These are phyloP conservation scores for Spergularia azorica DNA, from an alignment of 179 eudicot species.

Conservation along the genomic window DNA sequence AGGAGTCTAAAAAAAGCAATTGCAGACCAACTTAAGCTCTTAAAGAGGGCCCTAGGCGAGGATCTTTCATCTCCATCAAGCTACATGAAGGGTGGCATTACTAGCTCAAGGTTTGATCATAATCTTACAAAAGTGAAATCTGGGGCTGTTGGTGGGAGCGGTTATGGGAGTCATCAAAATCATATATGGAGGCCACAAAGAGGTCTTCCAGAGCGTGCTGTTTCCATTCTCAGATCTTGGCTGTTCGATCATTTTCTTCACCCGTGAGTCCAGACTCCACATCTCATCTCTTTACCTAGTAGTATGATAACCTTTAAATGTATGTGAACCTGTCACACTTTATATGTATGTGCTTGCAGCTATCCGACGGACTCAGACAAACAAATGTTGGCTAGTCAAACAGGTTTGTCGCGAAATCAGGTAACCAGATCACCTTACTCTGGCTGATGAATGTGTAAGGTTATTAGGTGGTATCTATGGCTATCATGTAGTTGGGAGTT, in stretches of 20 bases:
- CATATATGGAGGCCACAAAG: conserved; percentile 83
- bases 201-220: conserved; percentile 79
- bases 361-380: conserved; percentile 79
- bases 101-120: conserved; percentile 24
- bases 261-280: conserved; percentile 49
- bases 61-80: conserved; percentile 29
- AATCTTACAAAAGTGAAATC: conserved; percentile 21
- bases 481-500: no score
- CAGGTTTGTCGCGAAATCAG: conserved; percentile 77
- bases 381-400: conserved; percentile 71
- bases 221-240: conserved; percentile 73
- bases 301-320: background rate
- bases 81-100: conserved; percentile 19
- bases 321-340: background rate
- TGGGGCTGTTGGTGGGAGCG: conserved; percentile 14
- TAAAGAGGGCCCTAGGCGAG: conserved; percentile 35
- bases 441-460: no score
- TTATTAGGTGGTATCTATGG: no score
- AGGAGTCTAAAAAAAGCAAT: conserved; percentile 55
- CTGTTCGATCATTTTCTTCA: conserved; percentile 85
- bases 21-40: conserved; percentile 49
- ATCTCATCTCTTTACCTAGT: background rate
- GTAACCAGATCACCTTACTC: conserved; percentile 26
- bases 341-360: conserved; percentile 30
- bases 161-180: conserved; percentile 36